Conservation (phyloP, 139 green algal species). For the Monoraphidium neglectum region DNA sequence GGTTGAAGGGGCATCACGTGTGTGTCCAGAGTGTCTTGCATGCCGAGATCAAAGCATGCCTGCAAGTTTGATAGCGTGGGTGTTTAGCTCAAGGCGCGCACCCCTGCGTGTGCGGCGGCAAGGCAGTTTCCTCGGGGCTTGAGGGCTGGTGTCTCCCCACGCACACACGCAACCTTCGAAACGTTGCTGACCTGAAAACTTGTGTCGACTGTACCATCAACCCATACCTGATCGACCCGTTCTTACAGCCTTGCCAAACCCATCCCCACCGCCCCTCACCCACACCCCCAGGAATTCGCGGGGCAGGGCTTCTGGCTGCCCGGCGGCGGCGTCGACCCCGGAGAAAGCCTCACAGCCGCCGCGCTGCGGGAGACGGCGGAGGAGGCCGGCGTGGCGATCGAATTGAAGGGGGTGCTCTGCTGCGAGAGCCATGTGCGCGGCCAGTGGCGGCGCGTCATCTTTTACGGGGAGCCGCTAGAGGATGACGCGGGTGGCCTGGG, state of each 20-base stretch:
- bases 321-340: slow-evolving; percentile 40
- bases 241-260: background rate
- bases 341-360: slow-evolving; percentile 31
- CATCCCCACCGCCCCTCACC: background rate
- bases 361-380: slow-evolving; percentile 33
- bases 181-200: background rate
- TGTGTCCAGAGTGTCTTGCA: background rate
- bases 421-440: slow-evolving; percentile 6
- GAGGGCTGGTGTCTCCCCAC: too few species aligned
- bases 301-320: slow-evolving; percentile 42
- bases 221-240: background rate
- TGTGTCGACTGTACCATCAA: background rate
- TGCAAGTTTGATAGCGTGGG: background rate
- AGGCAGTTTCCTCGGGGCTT: too few species aligned
- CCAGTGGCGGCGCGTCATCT: slow-evolving; percentile 37
- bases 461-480: slow-evolving; percentile 12
- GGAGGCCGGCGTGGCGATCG: slow-evolving; percentile 35
- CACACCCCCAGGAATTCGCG: background rate
- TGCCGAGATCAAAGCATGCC: background rate
- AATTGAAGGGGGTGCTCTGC: slow-evolving; percentile 32
- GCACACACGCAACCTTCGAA: too few species aligned
- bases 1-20: too few species aligned
- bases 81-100: too few species aligned
- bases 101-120: too few species aligned
- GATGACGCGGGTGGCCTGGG: background rate